These are phyloP conservation scores for Ustilago shanxiensis DNA, from an alignment of 1,284 basidiomycete genomes.

Conservation along the genomic window DNA sequence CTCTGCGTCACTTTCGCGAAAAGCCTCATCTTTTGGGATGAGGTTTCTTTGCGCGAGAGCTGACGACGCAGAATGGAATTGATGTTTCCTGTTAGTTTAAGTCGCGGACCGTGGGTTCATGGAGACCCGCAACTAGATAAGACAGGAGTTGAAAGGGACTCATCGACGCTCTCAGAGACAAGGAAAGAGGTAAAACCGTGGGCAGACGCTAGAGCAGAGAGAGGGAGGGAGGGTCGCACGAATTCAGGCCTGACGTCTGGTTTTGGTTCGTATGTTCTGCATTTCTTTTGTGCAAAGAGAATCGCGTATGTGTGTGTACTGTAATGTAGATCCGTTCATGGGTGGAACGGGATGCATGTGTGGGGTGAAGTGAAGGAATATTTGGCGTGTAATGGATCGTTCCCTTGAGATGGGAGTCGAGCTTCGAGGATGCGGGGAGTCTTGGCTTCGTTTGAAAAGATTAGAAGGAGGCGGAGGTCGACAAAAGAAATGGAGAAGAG, in stretches of 20 bases:
- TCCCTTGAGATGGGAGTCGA: constrained; percentile 8
- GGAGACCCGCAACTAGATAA: constrained; percentile 50
- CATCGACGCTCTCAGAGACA: background rate
- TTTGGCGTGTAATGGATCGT: constrained; percentile 16
- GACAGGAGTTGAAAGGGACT: constrained; percentile 27
- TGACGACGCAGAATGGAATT: background rate
- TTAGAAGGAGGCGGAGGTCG: constrained; percentile 6
- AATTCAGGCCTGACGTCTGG: background rate
- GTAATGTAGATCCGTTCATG: constrained; percentile 14
- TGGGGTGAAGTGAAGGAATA: background rate
- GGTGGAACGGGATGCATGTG: constrained; percentile 31
- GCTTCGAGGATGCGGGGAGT: constrained; percentile 2
- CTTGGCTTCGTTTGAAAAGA: constrained; percentile 8
- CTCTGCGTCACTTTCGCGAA: background rate
- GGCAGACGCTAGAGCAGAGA: too few species aligned
- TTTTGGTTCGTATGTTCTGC: constrained; percentile 41
- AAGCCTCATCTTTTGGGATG: background rate
- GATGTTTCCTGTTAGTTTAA: constrained; percentile 63
- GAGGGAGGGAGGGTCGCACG: background rate
- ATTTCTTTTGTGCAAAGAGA: constrained; percentile 48
- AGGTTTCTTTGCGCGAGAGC: background rate
- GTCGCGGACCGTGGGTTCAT: constrained; percentile 45
- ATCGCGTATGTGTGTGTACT: constrained; percentile 16
- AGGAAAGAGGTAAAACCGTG: background rate
- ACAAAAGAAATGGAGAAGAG: constrained; percentile 44